phyloP scores from a whole-genome alignment of 345 rosid species.

The Hirschfeldia incana region DNA sequence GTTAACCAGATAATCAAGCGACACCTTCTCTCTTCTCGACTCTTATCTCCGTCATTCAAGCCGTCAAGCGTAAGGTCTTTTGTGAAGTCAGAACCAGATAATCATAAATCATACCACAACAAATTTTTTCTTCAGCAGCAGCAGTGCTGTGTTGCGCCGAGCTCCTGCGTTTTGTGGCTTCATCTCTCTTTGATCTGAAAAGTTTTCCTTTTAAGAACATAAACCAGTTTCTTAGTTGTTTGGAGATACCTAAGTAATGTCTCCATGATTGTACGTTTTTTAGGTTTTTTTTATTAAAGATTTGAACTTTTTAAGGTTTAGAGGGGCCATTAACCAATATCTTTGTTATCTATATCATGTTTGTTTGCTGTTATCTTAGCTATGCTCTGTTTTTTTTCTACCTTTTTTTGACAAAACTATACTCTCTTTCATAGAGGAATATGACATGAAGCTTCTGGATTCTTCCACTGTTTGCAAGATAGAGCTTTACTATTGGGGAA shows the following conservation, averaged over 20 bases:
- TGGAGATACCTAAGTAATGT: not conserved
- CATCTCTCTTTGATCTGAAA: too few species aligned
- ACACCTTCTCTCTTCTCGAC: too few species aligned
- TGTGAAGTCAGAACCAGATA: too few species aligned
- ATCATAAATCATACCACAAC: too few species aligned
- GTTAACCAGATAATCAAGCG: too few species aligned
- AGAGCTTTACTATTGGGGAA: conserved; percentile 88
- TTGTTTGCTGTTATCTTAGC: not conserved
- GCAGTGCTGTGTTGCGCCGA: too few species aligned
- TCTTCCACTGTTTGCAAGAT: conserved; percentile 74
- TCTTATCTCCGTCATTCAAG: too few species aligned
- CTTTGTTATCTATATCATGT: not conserved
- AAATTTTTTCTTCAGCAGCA: too few species aligned
- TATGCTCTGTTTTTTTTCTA: too few species aligned
- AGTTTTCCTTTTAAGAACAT: not conserved
- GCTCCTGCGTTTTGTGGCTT: too few species aligned
- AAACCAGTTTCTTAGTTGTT: not conserved
- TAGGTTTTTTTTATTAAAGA: not conserved
- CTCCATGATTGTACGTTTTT: not conserved
- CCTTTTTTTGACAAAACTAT: too few species aligned
- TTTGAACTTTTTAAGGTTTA: not conserved
- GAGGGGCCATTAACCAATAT: not conserved
- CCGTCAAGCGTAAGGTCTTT: too few species aligned
- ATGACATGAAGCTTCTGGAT: conserved; percentile 62
- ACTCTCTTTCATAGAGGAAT: not conserved